Conservation (phyloP, 2,329 filamentous ascomycete genomes). For the Penicillium corylophilum region DNA sequence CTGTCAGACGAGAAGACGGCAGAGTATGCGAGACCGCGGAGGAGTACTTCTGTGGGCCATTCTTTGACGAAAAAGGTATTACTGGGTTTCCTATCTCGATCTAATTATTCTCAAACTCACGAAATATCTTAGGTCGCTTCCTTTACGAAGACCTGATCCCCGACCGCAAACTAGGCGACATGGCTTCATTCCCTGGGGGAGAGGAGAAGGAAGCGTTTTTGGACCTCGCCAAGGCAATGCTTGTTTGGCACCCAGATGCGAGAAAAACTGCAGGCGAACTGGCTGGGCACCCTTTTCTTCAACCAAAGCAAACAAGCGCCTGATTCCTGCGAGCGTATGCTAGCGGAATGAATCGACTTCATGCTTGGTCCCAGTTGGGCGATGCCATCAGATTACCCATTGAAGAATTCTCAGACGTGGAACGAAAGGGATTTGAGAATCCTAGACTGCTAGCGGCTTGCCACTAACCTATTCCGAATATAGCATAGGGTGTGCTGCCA, state of each 20-base stretch:
- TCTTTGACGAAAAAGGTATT: constrained; percentile 26
- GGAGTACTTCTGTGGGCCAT: constrained; percentile 26
- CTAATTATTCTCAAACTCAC: constrained; percentile 9
- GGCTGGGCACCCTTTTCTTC: constrained; percentile 31
- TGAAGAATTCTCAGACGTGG: too few species aligned
- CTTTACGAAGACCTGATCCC: constrained; percentile 24
- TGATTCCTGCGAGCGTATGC: constrained; percentile 21
- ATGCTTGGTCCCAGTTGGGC: too few species aligned
- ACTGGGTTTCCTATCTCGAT: not conserved
- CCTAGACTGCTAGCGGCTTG: constrained; percentile 5
- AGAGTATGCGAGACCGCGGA: constrained; percentile 16
- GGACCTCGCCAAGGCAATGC: constrained; percentile 32
- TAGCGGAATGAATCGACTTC: too few species aligned
- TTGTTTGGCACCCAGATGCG: constrained; percentile 30
- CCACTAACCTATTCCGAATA: constrained; percentile 12
- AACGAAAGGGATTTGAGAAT: not conserved
- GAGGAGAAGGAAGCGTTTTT: constrained; percentile 34
- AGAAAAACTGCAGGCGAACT: constrained; percentile 32
- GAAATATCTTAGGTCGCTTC: constrained; percentile 23
- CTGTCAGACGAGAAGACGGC: constrained; percentile 12
- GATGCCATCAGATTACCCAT: too few species aligned
- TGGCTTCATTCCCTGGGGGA: constrained; percentile 25
- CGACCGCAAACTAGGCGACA: constrained; percentile 21
- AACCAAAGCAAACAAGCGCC: constrained; percentile 24
- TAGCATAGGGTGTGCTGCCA: constrained; percentile 6